Percentiles rank a stretch among this genome's conserved stretches.
Conservation (phyloP, 495 filamentous ascomycete species). For the Daldinia childiae region DNA sequence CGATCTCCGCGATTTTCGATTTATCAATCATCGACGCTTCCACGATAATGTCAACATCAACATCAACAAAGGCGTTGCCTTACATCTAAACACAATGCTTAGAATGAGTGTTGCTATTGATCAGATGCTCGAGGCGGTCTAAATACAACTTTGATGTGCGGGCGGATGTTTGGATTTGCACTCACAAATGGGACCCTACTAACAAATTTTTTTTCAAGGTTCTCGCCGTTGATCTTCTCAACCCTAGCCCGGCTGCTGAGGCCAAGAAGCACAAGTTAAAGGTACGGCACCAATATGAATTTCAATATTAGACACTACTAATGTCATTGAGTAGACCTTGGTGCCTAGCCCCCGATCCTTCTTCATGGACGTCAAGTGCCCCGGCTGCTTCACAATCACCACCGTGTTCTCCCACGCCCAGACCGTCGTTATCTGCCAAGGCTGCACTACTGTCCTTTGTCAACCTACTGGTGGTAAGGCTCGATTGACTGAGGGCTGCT, state of each 20-base stretch:
- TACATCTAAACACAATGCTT: not conserved
- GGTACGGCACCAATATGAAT: constrained; percentile 63
- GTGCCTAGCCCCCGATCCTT: constrained; percentile 96
- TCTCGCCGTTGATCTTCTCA: constrained; percentile 99
- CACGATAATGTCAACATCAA: constrained; percentile 3
- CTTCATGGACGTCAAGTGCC: constrained; percentile 99
- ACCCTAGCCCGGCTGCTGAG: constrained; percentile 94
- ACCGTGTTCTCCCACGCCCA: constrained; percentile 99
- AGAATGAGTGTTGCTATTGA: not conserved
- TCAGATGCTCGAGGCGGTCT: not conserved
- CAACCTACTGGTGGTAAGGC: constrained; percentile 99
- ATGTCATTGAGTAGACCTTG: constrained; percentile 69
- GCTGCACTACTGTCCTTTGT: constrained; percentile 96
- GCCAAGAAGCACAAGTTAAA: constrained; percentile 99
- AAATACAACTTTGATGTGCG: not conserved
- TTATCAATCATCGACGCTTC: constrained; percentile 15
- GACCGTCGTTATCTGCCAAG: constrained; percentile 99
- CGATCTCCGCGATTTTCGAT: constrained; percentile 7
- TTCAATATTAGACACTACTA: constrained; percentile 28
- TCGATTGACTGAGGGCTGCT: constrained; percentile 96
- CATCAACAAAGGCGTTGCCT: not conserved
- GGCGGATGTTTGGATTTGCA: constrained; percentile 12
- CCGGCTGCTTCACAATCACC: constrained; percentile 99
- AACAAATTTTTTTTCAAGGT: constrained; percentile 68
- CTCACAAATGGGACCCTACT: constrained; percentile 43